Evolutionary conservation across 2,329 filamentous ascomycete genomes (phyloP), one percentile per base, ranked within the genome.

Genomic region (Talaromyces pinophilus): DNA sequence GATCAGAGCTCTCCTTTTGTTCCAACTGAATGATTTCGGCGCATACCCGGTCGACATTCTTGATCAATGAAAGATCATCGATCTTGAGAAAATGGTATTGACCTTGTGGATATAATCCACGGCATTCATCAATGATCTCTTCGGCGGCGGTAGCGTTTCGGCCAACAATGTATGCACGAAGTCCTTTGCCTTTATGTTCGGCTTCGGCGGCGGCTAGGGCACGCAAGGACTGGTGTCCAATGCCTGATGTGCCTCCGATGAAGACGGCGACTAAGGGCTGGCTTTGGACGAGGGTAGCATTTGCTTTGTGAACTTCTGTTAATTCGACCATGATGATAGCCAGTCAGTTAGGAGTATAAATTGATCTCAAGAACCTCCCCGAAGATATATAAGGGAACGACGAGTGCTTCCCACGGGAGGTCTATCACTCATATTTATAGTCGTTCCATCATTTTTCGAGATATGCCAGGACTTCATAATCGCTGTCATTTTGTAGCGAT

Each of bases 21-120:
- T 66, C 64, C 7, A 8, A 22, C 44, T 60, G 40, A 17, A 63
- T 28, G 19, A 66, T 63, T 30, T 66, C 59, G 15, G 52, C 64
- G 33, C 64, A 66, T 33, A 59, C 52, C 25, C 55, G 38, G 44
- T 66, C 64, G 22, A 63, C 60, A 10, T 48, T 62, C 19, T 46
- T 54, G 22, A 66, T 59, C 50, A 66, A 48, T 10, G 64, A 66
- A n/a, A 66, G 64, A 19, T 66, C 64, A n/a, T 57, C 64, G 10
- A 57, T 40, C n/a, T 63, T 44, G 28, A 66, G 19, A n/a, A 66
- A 63, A 2, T 30, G 40, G n/a, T 50, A 66, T 28, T 66, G 52
- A 11, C 64, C 64, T 11, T 63, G 38, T 10, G 52, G 30, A 33
- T 62, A 66, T 6, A 63, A 28, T 3, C 38, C 44, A 11, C 52